phyloP scores from a whole-genome alignment of 2,329 filamentous ascomycete genomes.

The Fusarium verticillioides region DNA sequence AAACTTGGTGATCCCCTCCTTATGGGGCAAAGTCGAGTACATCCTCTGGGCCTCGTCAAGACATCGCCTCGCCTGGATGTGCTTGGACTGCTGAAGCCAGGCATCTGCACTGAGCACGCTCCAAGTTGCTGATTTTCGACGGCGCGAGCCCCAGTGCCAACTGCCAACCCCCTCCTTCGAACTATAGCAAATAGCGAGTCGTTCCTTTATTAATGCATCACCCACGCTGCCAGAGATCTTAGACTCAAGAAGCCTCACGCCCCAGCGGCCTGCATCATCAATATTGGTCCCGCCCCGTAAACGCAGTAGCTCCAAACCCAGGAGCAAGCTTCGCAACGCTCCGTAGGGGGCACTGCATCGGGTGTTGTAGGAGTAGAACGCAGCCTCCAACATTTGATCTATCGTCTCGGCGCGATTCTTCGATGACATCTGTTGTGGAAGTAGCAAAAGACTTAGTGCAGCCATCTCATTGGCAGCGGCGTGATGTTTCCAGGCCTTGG shows the following conservation, averaged over 20 bases:
- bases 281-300: constrained; percentile 81
- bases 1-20: constrained; percentile 65
- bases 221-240: constrained; percentile 79
- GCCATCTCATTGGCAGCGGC: constrained; percentile 97
- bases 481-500: constrained; percentile 97
- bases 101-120: constrained; percentile 83
- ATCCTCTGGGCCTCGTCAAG: constrained; percentile 74
- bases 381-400: constrained; percentile 88
- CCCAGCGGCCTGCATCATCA: constrained; percentile 91
- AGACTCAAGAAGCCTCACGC: constrained; percentile 80
- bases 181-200: constrained; percentile 85
- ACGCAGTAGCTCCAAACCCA: constrained; percentile 85
- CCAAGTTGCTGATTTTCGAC: constrained; percentile 91
- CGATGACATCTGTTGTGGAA: constrained; percentile 75
- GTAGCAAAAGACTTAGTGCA: constrained; percentile 83
- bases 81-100: constrained; percentile 83
- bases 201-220: constrained; percentile 85
- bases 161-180: constrained; percentile 75
- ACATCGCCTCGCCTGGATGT: constrained; percentile 80
- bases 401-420: constrained; percentile 84
- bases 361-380: constrained; percentile 91
- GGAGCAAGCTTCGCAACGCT: constrained; percentile 78
- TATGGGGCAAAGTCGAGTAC: constrained; percentile 62
- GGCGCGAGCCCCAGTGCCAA: constrained; percentile 75
- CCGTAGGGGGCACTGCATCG: constrained; percentile 83